Evolutionary conservation across 108 stramenopile genomes (phyloP).

Genomic region (Nitzschia sp.): DNA sequence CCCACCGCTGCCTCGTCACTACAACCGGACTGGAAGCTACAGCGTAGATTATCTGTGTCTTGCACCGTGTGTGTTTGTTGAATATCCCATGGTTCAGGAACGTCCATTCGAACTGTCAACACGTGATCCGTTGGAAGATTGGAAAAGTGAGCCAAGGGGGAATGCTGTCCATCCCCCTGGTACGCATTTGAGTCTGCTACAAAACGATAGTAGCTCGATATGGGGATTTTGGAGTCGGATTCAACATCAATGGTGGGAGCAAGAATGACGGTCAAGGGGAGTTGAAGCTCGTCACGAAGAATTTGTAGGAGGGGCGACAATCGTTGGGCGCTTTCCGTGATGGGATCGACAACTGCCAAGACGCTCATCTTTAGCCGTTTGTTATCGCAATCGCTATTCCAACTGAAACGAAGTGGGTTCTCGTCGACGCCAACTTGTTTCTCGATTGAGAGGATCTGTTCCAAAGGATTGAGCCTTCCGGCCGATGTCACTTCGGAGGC

Average conservation of each 20-base stretch:
- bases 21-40: conserved; percentile 70
- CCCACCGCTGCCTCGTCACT: conserved; percentile 51
- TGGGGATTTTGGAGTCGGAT: conserved; percentile 71
- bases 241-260: conserved; percentile 60
- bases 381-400: conserved; percentile 43
- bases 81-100: conserved; percentile 96
- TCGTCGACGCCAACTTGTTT: conserved; percentile 14
- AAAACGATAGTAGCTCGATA: conserved; percentile 94
- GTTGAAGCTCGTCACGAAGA: conserved; percentile 76
- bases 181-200: conserved; percentile 68
- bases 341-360: conserved; percentile 85
- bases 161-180: conserved; percentile 24
- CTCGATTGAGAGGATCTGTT: conserved; percentile 13
- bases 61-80: conserved; percentile 82
- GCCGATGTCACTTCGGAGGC: neutral
- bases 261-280: conserved; percentile 68
- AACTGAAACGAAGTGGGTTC: conserved; percentile 63
- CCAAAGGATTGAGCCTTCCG: conserved; percentile 14
- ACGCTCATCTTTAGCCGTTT: conserved; percentile 35
- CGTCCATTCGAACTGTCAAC: conserved; percentile 93
- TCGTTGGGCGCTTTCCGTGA: conserved; percentile 87
- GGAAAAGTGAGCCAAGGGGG: conserved; percentile 75
- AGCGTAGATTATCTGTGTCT: conserved; percentile 96
- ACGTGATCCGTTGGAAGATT: conserved; percentile 86
- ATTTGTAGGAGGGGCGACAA: conserved; percentile 73